These are phyloP conservation scores for Phaeolepiota aurea DNA, from an alignment of 768 basidiomycete species.

Conservation along the genomic window DNA sequence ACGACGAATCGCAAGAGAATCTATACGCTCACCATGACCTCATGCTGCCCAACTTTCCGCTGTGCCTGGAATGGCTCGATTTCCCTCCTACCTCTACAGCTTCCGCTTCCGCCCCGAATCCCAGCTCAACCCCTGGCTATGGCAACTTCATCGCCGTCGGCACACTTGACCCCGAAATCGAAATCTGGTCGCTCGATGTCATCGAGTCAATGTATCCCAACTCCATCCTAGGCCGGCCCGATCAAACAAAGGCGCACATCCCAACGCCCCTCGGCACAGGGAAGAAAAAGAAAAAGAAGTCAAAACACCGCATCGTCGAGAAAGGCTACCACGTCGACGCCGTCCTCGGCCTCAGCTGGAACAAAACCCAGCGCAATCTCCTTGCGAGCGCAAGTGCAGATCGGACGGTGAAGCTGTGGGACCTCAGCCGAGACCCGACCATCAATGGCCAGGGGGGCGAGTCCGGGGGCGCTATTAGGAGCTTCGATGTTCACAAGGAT, in stretches of 20 bases:
- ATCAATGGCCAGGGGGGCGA: constrained; percentile 32
- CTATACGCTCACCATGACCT: constrained; percentile 96
- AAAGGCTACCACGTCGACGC: constrained; percentile 86
- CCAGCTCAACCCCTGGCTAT: constrained; percentile 25
- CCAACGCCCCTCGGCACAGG: constrained; percentile 82
- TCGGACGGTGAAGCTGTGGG: constrained; percentile 96
- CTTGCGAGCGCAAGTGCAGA: constrained; percentile 92
- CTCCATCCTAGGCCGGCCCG: constrained; percentile 84
- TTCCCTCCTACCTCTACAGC: constrained; percentile 68
- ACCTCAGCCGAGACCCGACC: constrained; percentile 65
- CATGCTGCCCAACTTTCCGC: constrained; percentile 94
- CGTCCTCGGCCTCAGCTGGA: constrained; percentile 92
- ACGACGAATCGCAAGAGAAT: constrained; percentile 86
- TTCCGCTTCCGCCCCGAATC: constrained; percentile 17
- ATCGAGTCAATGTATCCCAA: constrained; percentile 93
- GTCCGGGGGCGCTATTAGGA: constrained; percentile 65
- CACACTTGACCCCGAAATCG: constrained; percentile 94
- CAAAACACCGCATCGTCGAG: constrained; percentile 53
- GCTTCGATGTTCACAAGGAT: constrained; percentile 82
- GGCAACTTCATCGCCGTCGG: constrained; percentile 96
- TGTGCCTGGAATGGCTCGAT: constrained; percentile 99
- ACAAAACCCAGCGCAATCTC: constrained; percentile 79
- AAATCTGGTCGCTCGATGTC: constrained; percentile 95
- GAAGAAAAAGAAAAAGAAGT: constrained; percentile 93
- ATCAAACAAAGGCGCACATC: constrained; percentile 72